Conservation (phyloP, 225 moss, liverwort and hornwort species). For the Takakia lepidozioides region DNA sequence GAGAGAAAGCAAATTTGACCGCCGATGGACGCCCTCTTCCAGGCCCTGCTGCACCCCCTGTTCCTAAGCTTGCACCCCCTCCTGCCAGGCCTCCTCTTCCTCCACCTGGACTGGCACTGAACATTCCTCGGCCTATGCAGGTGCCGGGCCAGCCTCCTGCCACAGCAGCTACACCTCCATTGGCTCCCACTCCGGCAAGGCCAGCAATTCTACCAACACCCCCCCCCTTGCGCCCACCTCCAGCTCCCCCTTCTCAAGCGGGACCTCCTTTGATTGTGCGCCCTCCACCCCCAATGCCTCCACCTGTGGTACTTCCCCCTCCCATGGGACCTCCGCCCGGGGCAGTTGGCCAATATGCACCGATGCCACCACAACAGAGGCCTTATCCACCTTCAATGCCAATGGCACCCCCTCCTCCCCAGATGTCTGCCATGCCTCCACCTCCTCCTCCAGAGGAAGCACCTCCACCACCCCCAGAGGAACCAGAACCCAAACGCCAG, state of each 20-base stretch:
- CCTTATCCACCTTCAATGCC: slow-evolving; percentile 55
- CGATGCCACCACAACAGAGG: slow-evolving; percentile 64
- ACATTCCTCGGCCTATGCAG: slow-evolving; percentile 81
- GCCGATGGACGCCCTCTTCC: slow-evolving; percentile 86
- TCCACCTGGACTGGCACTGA: slow-evolving; percentile 85
- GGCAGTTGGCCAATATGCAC: slow-evolving; percentile 31
- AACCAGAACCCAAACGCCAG: slow-evolving; percentile 97
- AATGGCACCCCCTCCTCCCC: slow-evolving; percentile 80
- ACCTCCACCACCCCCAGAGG: slow-evolving; percentile 96
- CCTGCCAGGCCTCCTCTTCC: slow-evolving; percentile 91
- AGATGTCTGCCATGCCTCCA: slow-evolving; percentile 73
- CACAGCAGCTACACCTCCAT: slow-evolving; percentile 22
- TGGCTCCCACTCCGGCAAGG: slow-evolving; percentile 49
- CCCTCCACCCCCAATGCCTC: slow-evolving; percentile 55
- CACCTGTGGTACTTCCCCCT: slow-evolving; percentile 44
- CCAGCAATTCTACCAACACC: slow-evolving; percentile 68
- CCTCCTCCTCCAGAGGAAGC: slow-evolving; percentile 93
- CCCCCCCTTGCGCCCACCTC: slow-evolving; percentile 49
- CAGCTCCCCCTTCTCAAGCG: slow-evolving; percentile 50
- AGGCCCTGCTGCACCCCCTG: slow-evolving; percentile 81
- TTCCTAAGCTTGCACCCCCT: slow-evolving; percentile 87
- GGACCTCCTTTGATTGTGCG: slow-evolving; percentile 61
- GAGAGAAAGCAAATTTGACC: slow-evolving; percentile 78
- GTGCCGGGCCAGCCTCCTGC: slow-evolving; percentile 39
- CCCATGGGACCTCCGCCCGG: slow-evolving; percentile 34